Evolutionary conservation across 441 rosid genomes (phyloP).

Genomic region (Adansonia grandidieri): DNA sequence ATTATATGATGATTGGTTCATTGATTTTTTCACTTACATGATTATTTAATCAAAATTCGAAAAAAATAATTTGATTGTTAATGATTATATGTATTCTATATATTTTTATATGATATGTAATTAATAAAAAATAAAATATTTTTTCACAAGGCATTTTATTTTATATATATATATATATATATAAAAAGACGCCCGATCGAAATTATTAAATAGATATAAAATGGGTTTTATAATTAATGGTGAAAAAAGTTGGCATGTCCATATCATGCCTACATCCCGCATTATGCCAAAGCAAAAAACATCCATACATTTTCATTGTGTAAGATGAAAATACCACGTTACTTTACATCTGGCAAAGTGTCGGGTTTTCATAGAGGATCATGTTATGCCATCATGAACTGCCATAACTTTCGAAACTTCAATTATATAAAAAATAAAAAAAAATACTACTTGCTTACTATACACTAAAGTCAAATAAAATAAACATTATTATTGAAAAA

Average conservation of each 20-base stretch:
- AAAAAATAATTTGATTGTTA: too few species aligned
- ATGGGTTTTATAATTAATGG: neutral
- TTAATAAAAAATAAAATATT: too few species aligned
- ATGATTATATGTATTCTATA: too few species aligned
- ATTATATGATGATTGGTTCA: neutral
- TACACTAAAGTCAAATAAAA: too few species aligned
- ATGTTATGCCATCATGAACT: neutral
- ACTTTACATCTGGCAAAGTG: neutral
- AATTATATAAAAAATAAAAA: too few species aligned
- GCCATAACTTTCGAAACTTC: too few species aligned
- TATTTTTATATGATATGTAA: too few species aligned
- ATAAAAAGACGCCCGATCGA: neutral
- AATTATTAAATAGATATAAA: neutral
- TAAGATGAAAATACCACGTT: neutral
- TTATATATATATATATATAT: neutral
- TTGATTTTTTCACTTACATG: neutral
- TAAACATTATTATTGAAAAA: too few species aligned
- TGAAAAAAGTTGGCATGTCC: constrained; percentile 5
- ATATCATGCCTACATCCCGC: neutral
- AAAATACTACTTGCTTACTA: too few species aligned
- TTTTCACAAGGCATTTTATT: too few species aligned
- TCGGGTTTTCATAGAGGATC: neutral
- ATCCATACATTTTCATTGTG: neutral
- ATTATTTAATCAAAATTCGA: too few species aligned
- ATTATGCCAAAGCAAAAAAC: neutral